Base-by-base conservation (phyloP, 805 yeast genomes). In the Jamesozyma lodderae region DNA sequence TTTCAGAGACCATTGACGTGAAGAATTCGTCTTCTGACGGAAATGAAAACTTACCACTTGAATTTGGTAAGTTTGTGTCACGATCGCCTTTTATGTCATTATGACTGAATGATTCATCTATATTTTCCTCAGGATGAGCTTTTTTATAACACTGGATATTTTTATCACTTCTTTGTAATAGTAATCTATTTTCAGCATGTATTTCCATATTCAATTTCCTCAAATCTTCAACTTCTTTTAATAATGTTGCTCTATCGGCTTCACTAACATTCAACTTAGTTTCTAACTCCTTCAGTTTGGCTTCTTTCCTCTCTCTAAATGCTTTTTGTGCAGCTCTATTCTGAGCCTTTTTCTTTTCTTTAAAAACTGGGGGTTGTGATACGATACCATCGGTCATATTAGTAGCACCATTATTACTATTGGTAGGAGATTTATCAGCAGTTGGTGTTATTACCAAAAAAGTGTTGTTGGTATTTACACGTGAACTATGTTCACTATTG, bases 261-360 rank as follows among this genome's bases (percentile, higher is more conserved):
- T 80, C 90, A 30, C 81, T 72, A 41, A 69, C 66, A 14, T 64
- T 60, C 43, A 85, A 61, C 54, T 76, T 77, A 3, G 60, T 60
- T 46, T 81, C 79, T 31, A 85, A 65, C 48, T 80, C 87, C 53
- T 78, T 79, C 43, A 81, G 60, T 48, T 72, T 77, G 36, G 75
- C 73, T 56, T 82, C 92, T 57, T 81, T 82, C 35, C 94, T 73
- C 58, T 83, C 88, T 43, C 94, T 66, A 59, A 82, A 85, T 2
- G 94, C 94, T 47, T 87, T 67, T 61, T 85, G 95, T 1, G 94
- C 94, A 9, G 88, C 88, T 51, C 94, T 67, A 54, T 84, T 83
- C 55, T 81, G 92, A 2, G 85, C 86, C 53, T 77, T 81, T 37
- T 83, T 70, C 55, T 75, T 77, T 45, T 70, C 63, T 15, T 68